These are phyloP conservation scores for Saraca asoca DNA, from an alignment of 331 rosid species.

Conservation along the genomic window DNA sequence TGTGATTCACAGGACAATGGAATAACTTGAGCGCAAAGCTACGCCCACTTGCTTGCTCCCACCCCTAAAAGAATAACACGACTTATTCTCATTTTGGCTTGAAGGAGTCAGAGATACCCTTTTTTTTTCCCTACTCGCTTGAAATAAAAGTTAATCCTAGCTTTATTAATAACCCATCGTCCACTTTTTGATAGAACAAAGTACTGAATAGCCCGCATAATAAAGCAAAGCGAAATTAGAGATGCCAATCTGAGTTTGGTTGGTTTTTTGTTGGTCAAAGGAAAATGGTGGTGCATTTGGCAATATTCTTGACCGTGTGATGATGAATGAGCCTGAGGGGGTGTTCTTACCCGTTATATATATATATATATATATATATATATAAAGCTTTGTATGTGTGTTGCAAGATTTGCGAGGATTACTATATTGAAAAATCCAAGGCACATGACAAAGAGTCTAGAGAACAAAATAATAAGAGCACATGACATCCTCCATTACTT, in stretches of 20 bases:
- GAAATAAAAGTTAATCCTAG: not conserved
- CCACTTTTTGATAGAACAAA: not conserved
- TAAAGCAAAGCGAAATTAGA: not conserved
- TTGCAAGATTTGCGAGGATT: not conserved
- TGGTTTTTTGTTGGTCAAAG: not conserved
- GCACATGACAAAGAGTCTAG: conserved; percentile 30
- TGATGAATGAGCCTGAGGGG: not conserved
- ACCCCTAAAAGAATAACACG: conserved; percentile 12
- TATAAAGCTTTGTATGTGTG: not conserved
- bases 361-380: too few species aligned
- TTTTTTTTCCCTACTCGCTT: not conserved
- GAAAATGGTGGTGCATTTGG: not conserved
- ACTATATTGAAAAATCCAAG: conserved; percentile 31
- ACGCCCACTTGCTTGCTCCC: conserved; percentile 12
- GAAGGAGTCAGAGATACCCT: conserved; percentile 4
- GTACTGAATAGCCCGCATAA: conserved; percentile 18
- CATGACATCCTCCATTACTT: conserved; percentile 30
- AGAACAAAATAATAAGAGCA: conserved; percentile 26
- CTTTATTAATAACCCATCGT: not conserved
- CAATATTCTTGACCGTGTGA: not conserved
- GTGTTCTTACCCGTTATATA: not conserved
- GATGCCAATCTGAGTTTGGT: not conserved
- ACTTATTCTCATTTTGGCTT: conserved; percentile 24
- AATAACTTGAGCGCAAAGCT: conserved; percentile 46
- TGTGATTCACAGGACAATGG: conserved; percentile 24